A percentile compares a stretch with the other conserved stretches of the same genome.
These are phyloP conservation scores for Trypanosoma rangeli DNA, from an alignment of 208 protist species.

Conservation along the genomic window DNA sequence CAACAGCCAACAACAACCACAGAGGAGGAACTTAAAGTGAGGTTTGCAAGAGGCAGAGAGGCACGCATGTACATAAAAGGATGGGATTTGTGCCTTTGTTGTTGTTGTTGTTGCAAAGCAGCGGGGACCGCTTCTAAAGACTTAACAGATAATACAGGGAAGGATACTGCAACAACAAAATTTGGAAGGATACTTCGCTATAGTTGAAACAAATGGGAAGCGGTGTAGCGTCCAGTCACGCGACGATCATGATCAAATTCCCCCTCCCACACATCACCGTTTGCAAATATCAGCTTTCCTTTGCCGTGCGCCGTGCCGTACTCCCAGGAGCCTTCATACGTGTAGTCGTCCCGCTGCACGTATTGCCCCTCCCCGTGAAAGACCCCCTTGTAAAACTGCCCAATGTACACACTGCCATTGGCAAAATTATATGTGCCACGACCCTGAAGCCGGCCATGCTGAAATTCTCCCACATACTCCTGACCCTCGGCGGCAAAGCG, in stretches of 20 bases:
- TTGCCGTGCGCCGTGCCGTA: conserved; percentile 58
- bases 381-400: conserved; percentile 39
- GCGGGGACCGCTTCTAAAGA: neutral
- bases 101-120: neutral
- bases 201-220: conserved; percentile 25
- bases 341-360: conserved; percentile 34
- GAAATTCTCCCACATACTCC: conserved; percentile 56
- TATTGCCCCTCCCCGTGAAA: conserved; percentile 61
- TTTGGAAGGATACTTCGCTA: neutral
- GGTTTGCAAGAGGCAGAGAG: neutral
- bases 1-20: neutral
- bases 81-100: neutral
- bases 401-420: conserved; percentile 64
- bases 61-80: neutral
- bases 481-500: conserved; percentile 42
- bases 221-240: conserved; percentile 42
- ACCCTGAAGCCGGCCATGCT: conserved; percentile 45
- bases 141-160: neutral
- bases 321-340: conserved; percentile 71
- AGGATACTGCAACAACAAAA: conserved; percentile 11
- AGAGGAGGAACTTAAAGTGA: conserved; percentile 4
- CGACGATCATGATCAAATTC: conserved; percentile 47
- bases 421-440: conserved; percentile 55
- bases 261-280: conserved; percentile 76
- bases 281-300: conserved; percentile 56